These are phyloP conservation scores for Lentinula boryana DNA, from an alignment of 768 basidiomycete species.

Conservation along the genomic window DNA sequence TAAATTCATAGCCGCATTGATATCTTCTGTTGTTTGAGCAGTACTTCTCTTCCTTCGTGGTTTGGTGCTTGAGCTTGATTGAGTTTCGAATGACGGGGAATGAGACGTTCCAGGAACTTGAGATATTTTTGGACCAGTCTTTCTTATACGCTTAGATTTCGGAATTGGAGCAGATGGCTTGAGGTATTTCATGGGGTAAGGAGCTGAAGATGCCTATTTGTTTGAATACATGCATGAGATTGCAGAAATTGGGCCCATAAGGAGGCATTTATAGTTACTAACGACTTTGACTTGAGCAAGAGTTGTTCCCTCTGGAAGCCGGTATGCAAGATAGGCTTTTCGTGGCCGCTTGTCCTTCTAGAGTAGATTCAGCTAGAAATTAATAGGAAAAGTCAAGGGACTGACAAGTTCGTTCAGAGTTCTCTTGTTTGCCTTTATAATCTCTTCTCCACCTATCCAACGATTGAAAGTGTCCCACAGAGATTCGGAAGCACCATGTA, in stretches of 20 bases:
- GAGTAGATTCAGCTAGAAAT: not conserved
- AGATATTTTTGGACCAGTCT: slow-evolving; percentile 16
- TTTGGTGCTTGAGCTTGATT: not conserved
- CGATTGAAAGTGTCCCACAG: slow-evolving; percentile 54
- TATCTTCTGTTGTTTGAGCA: not conserved
- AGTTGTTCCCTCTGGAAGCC: slow-evolving; percentile 48
- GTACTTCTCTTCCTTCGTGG: slow-evolving; percentile 1
- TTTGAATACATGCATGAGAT: not conserved
- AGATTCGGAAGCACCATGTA: slow-evolving; percentile 39
- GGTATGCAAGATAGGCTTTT: slow-evolving; percentile 49
- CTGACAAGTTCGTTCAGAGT: slow-evolving; percentile 41
- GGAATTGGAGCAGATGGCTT: slow-evolving; percentile 37
- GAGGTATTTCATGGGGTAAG: slow-evolving; percentile 51
- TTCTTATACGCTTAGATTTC: slow-evolving; percentile 29
- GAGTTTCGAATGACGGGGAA: not conserved
- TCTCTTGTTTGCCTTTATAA: slow-evolving; percentile 41
- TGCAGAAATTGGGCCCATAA: too few species aligned
- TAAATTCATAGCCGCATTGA: not conserved
- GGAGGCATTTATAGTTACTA: slow-evolving; percentile 11
- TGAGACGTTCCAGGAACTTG: not conserved
- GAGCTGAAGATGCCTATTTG: slow-evolving; percentile 35
- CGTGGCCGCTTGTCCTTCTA: slow-evolving; percentile 32
- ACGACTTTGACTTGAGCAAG: slow-evolving; percentile 58
- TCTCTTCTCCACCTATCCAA: slow-evolving; percentile 57
- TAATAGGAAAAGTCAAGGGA: not conserved